Evolutionary conservation across 768 basidiomycete genomes (phyloP).

Genomic region (Vararia minispora): DNA sequence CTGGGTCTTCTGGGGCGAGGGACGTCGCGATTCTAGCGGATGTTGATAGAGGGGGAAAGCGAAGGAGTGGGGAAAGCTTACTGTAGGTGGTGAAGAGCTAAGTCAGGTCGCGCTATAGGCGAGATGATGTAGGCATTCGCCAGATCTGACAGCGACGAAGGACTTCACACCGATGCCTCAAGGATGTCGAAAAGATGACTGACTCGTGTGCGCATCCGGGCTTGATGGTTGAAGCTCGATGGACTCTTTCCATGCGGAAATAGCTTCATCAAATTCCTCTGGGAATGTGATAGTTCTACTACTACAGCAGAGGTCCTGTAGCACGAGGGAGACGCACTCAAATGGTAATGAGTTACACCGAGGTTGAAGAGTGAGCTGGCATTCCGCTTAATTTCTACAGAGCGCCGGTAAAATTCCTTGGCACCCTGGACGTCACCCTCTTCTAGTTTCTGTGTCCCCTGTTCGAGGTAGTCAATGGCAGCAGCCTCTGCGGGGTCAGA

Average conservation of each 20-base stretch:
- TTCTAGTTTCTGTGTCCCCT: constrained; percentile 75
- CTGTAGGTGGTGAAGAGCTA: constrained; percentile 79
- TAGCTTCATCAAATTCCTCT: constrained; percentile 88
- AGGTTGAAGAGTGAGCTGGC: constrained; percentile 81
- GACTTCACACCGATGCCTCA: constrained; percentile 14
- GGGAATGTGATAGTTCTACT: constrained; percentile 1
- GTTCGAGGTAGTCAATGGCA: constrained; percentile 68
- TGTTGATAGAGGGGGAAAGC: constrained; percentile 16
- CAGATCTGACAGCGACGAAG: constrained; percentile 40
- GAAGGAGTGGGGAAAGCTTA: constrained; percentile 24
- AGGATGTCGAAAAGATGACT: constrained; percentile 18
- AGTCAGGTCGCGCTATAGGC: constrained; percentile 68
- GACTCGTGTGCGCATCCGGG: constrained; percentile 82
- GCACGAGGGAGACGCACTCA: constrained; percentile 47
- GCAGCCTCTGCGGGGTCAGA: constrained; percentile 76
- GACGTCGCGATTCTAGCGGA: constrained; percentile 61
- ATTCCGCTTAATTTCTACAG: constrained; percentile 67
- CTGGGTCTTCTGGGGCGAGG: constrained; percentile 82
- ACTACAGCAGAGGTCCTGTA: neutral
- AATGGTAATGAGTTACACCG: constrained; percentile 82
- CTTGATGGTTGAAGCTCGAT: constrained; percentile 73
- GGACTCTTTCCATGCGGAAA: constrained; percentile 77
- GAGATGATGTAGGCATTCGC: constrained; percentile 87
- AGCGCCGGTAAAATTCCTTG: constrained; percentile 66
- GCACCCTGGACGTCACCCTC: constrained; percentile 78